phyloP scores from a whole-genome alignment of 2,329 filamentous ascomycete genomes.

The Penicillium sp. region DNA sequence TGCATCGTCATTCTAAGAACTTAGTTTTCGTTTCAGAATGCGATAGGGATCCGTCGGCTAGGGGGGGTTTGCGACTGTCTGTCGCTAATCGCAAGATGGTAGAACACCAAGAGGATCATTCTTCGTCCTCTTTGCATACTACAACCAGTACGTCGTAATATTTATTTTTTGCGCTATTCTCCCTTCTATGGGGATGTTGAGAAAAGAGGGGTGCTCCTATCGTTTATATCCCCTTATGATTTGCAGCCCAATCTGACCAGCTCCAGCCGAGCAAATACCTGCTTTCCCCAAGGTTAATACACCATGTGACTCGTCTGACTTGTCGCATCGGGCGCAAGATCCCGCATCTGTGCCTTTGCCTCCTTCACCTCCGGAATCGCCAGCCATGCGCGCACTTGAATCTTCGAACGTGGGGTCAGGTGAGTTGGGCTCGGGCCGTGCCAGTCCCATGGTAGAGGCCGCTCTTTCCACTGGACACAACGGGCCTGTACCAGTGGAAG shows the following conservation, averaged over 20 bases:
- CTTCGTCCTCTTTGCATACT: conserved; percentile 31
- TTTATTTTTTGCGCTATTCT: conserved; percentile 7
- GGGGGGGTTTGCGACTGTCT: conserved; percentile 37
- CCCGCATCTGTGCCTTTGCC: conserved; percentile 24
- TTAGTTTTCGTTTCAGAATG: conserved; percentile 29
- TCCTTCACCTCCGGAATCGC: conserved; percentile 13
- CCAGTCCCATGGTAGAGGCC: conserved; percentile 24
- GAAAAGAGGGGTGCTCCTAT: not conserved
- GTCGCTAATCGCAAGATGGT: conserved; percentile 41
- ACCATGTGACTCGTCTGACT: conserved; percentile 36
- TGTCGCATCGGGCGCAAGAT: conserved; percentile 25
- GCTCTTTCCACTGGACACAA: conserved; percentile 19
- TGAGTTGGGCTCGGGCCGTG: conserved; percentile 35
- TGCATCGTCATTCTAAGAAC: conserved; percentile 18
- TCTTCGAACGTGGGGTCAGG: conserved; percentile 24
- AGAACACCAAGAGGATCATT: conserved; percentile 33
- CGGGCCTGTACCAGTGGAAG: conserved; percentile 3
- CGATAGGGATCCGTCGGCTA: conserved; percentile 36
- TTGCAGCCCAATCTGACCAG: conserved; percentile 23
- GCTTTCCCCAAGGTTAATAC: conserved; percentile 27
- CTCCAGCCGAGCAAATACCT: conserved; percentile 30
- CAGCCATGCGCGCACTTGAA: conserved; percentile 4
- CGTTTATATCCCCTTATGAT: conserved; percentile 8
- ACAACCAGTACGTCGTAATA: conserved; percentile 33
- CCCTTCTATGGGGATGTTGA: not conserved